These are phyloP conservation scores for Jimgerdemannia lactiflua DNA, from an alignment of 192 early-diverging fungal genomes.

Conservation along the genomic window DNA sequence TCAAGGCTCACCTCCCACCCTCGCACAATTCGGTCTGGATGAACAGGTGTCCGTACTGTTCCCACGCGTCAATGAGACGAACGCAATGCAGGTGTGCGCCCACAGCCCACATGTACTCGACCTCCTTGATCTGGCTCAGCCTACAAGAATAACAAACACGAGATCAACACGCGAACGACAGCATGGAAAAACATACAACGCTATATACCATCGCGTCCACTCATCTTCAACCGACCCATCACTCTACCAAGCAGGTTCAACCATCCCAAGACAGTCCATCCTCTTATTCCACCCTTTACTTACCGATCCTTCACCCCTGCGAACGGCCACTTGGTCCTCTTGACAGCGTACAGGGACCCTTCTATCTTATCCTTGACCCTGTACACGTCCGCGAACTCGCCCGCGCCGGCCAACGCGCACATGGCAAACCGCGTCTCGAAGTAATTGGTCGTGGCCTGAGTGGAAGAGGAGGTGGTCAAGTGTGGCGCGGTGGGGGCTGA, in stretches of 20 bases:
- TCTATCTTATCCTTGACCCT: slow-evolving; percentile 66
- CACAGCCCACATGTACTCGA: slow-evolving; percentile 72
- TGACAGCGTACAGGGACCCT: slow-evolving; percentile 75
- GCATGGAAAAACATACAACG: too few relatives aligned
- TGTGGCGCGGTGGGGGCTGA: too few relatives aligned
- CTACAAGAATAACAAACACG: too few relatives aligned
- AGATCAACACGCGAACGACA: too few relatives aligned
- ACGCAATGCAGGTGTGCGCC: slow-evolving; percentile 59
- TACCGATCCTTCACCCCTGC: slow-evolving; percentile 69
- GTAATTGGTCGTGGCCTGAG: slow-evolving; percentile 48
- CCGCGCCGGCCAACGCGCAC: slow-evolving; percentile 64
- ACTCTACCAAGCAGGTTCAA: not conserved
- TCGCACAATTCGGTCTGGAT: slow-evolving; percentile 89
- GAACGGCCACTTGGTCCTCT: slow-evolving; percentile 70
- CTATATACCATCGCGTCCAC: too few relatives aligned
- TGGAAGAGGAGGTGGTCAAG: not conserved
- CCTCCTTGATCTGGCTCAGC: slow-evolving; percentile 73
- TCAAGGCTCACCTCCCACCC: slow-evolving; percentile 74
- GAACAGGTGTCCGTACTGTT: slow-evolving; percentile 84
- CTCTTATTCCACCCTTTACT: not conserved
- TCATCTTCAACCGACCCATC: too few relatives aligned
- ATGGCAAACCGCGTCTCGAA: slow-evolving; percentile 71
- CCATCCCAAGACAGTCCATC: not conserved
- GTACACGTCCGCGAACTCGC: slow-evolving; percentile 78
- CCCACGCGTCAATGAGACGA: slow-evolving; percentile 82